Base-by-base conservation (phyloP, 192 early-diverging fungal species). In the Blastocladiella britannica region DNA sequence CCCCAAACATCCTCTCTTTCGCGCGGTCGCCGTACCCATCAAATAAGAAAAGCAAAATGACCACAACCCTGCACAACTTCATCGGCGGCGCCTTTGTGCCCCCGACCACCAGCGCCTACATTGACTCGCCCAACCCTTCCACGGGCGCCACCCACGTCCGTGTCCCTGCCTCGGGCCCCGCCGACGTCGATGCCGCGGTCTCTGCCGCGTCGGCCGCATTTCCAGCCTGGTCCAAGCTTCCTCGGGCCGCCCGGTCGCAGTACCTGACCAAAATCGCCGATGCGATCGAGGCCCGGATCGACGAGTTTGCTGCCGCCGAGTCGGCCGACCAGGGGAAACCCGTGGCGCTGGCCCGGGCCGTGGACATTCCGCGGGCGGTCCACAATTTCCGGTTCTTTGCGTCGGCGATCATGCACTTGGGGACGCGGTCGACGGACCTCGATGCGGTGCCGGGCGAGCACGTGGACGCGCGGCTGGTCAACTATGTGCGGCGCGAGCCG, bases 241-340 rank as follows among this genome's bases (percentile, higher is more conserved):
- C 67, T 0, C 55, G 63, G 4, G 54, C 25, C 25, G 62, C 54
- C 57, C 73, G 65, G 61, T 83, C 72, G 28, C 65, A 25, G 57
- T 63, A 67, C 58, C 69, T 91, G 60, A 58, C 70, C 55, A 71
- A 78, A 47, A 67, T 89, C 8, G 87, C 84, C 5, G 71, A 69
- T 51, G 64, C 71, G 28, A 37, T 85, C 20, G 73, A 76, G 60
- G 8, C 62, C 7, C 67, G 81, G 25, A 52, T 70, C 8, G 71
- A 75, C 31, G 79, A 79, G 57, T 81, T 82, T 62, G 81, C 77
- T 1, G 29, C 23, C 20, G 78, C 85, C 25, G 87, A 89, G 65
- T 74, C 82, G 2, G 65, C 58, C 54, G 88, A 88, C 63, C 85
- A 87, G 56, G 88, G 86, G 24, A 89, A 88, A 63, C 76, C 80